Conservation (phyloP, 331 rosid genomes). For the Erythrophleum ivorense region DNA sequence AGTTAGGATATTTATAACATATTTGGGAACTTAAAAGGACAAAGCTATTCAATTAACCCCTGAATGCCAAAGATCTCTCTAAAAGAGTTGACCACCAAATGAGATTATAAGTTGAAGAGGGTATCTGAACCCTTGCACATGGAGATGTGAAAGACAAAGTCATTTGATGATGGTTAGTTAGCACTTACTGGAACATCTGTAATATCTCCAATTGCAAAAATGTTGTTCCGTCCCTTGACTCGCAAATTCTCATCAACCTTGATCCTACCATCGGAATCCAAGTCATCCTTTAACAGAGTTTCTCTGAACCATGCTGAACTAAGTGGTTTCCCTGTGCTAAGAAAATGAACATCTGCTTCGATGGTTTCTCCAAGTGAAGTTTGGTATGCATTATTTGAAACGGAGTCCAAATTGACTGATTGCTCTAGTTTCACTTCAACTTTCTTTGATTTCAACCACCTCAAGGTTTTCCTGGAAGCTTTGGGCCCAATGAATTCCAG, state of each 20-base stretch:
- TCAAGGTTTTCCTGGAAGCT: conserved; percentile 53
- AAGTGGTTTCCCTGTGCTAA: conserved; percentile 56
- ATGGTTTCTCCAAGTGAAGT: conserved; percentile 55
- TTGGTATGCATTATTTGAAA: conserved; percentile 34
- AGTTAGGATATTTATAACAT: too few relatives aligned
- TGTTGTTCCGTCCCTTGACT: conserved; percentile 54
- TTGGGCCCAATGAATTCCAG: conserved; percentile 62
- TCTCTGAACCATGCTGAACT: conserved; percentile 49
- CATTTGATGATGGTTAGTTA: not conserved
- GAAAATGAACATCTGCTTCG: conserved; percentile 55
- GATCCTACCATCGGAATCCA: conserved; percentile 52
- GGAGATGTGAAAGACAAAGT: too few relatives aligned
- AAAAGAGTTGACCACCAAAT: too few relatives aligned
- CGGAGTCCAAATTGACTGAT: conserved; percentile 39
- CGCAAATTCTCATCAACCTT: conserved; percentile 57
- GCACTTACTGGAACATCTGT: conserved; percentile 60
- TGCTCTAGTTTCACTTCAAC: conserved; percentile 57
- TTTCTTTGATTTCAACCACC: conserved; percentile 56
- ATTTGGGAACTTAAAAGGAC: too few relatives aligned
- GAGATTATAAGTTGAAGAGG: too few relatives aligned
- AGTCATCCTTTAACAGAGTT: conserved; percentile 40
- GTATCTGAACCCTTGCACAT: too few relatives aligned
- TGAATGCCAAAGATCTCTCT: too few relatives aligned
- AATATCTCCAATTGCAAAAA: conserved; percentile 70
- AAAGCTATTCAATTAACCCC: too few relatives aligned